These are phyloP conservation scores for Picochlorum sp. DNA, from an alignment of 139 green algal genomes.

Conservation along the genomic window DNA sequence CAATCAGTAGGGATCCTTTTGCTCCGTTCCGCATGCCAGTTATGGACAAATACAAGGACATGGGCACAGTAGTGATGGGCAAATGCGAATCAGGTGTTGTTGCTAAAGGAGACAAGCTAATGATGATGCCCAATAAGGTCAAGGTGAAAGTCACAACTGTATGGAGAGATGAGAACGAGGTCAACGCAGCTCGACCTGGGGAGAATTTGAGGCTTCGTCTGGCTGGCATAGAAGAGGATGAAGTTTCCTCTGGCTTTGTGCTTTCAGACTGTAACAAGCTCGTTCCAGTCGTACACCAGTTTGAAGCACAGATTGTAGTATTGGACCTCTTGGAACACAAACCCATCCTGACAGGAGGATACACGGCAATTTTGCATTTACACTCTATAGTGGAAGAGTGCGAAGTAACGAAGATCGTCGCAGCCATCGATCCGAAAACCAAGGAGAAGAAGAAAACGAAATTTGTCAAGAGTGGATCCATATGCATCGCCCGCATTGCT, in stretches of 20 bases:
- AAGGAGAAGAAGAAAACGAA: constrained; percentile 75
- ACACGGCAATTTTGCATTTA: constrained; percentile 81
- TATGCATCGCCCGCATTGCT: constrained; percentile 42
- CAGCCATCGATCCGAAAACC: constrained; percentile 77
- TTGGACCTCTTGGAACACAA: constrained; percentile 93
- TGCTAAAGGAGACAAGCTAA: constrained; percentile 61
- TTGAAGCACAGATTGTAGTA: constrained; percentile 71
- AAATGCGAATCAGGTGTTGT: constrained; percentile 91
- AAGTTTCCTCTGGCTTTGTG: constrained; percentile 86
- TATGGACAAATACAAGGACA: constrained; percentile 94
- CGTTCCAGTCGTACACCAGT: constrained; percentile 62
- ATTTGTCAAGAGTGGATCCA: constrained; percentile 62
- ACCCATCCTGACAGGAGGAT: constrained; percentile 90
- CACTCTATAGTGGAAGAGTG: constrained; percentile 90
- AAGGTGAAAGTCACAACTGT: constrained; percentile 81
- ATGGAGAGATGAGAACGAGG: constrained; percentile 87
- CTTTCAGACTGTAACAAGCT: constrained; percentile 63
- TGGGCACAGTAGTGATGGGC: constrained; percentile 97
- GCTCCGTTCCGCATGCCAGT: constrained; percentile 86
- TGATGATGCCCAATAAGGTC: constrained; percentile 93
- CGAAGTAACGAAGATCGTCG: constrained; percentile 80
- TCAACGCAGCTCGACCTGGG: constrained; percentile 53
- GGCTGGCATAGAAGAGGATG: constrained; percentile 71
- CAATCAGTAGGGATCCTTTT: constrained; percentile 45
- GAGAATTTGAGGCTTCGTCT: constrained; percentile 79